A percentile compares a stretch with the other conserved stretches of the same genome.
Conservation (phyloP, 2,329 filamentous ascomycete genomes). For the Beauveria pseudobassiana region DNA sequence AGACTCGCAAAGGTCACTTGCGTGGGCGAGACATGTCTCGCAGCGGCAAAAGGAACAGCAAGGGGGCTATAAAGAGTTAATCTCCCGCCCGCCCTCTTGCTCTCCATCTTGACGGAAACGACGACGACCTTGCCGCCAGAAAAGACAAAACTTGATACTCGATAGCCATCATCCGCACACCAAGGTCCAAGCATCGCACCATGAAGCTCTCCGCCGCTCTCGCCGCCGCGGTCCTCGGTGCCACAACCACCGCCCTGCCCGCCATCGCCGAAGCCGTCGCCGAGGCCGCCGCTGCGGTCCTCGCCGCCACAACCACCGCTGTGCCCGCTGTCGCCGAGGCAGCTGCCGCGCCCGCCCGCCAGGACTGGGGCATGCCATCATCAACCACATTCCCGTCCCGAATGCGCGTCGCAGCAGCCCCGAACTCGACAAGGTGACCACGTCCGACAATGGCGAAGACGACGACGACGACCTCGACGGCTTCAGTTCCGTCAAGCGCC, state of each 20-base stretch:
- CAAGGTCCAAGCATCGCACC: neutral
- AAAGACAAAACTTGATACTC: too few relatives aligned
- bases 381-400: neutral
- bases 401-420: neutral
- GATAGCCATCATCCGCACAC: neutral
- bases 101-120: neutral
- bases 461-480: neutral
- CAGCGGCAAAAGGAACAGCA: neutral
- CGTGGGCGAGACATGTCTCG: neutral
- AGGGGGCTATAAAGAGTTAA: neutral
- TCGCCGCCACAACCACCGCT: neutral
- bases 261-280: neutral
- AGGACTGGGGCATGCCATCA: neutral
- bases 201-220: slow-evolving; percentile 2
- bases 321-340: neutral
- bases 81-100: neutral
- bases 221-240: neutral
- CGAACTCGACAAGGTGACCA: neutral
- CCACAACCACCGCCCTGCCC: neutral
- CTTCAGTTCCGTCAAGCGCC: neutral
- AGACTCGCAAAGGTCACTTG: neutral
- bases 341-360: neutral
- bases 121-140: too few relatives aligned
- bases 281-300: neutral
- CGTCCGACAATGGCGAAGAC: neutral